Percentiles rank a stretch among this genome's conserved stretches.
Conservation (phyloP, 2,329 filamentous ascomycete genomes). For the Talaromyces sp. region DNA sequence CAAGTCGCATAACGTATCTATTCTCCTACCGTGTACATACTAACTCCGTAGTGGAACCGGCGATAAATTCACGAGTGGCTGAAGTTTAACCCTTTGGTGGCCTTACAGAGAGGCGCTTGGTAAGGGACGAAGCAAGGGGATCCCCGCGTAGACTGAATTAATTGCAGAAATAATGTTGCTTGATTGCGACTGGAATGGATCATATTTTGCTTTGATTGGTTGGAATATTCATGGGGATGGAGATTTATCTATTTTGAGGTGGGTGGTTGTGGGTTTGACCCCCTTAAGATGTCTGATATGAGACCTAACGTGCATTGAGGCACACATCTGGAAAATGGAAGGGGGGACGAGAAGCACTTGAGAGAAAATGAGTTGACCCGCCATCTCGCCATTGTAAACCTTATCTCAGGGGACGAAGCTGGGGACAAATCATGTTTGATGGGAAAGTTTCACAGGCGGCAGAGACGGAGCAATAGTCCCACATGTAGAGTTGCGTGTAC, state of each 20-base stretch:
- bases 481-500: conserved; percentile 15
- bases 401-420: conserved; percentile 16
- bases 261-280: no score
- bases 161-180: background rate
- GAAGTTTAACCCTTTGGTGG: conserved; percentile 15
- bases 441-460: conserved; percentile 16
- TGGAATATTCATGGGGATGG: background rate
- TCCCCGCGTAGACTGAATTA: background rate
- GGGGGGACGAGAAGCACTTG: background rate
- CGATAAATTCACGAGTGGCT: conserved; percentile 13
- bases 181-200: background rate
- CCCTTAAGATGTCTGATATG: background rate
- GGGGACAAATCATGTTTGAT: conserved; percentile 19
- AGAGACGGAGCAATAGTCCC: conserved; percentile 4
- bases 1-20: conserved; percentile 20
- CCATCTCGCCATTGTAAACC: conserved; percentile 19
- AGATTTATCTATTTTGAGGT: background rate
- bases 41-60: background rate
- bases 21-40: background rate
- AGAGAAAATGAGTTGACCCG: background rate
- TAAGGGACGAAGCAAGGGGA: conserved; percentile 25
- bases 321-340: conserved; percentile 13
- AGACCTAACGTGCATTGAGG: conserved; percentile 3
- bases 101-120: conserved; percentile 17
- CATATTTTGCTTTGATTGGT: background rate